Evolutionary conservation across 176 grass and related monocot species (phyloP).

Genomic region (Bolboschoenus planiculmis): DNA sequence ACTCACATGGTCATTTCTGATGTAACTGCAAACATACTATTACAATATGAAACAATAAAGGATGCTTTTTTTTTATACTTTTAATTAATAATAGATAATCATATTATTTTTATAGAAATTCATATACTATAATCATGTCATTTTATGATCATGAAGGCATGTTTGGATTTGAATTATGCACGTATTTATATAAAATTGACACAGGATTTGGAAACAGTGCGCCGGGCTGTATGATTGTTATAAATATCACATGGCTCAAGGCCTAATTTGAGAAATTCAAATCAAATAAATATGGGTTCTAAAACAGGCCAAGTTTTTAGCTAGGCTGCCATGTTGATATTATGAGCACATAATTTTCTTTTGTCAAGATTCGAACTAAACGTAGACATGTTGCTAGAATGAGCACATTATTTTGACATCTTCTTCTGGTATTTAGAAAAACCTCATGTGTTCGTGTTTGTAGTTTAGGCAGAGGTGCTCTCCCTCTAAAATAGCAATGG

Average conservation of each 20-base stretch:
- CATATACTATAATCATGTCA: not conserved
- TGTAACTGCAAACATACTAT: not conserved
- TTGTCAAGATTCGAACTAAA: not conserved
- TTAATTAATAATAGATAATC: too few species aligned
- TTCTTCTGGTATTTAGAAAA: not conserved
- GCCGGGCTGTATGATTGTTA: not conserved
- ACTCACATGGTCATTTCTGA: not conserved
- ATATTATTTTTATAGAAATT: too few species aligned
- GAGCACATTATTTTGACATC: constrained; percentile 24
- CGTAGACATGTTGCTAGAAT: not conserved
- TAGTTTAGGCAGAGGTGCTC: not conserved
- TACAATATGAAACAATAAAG: too few species aligned
- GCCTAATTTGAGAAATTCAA: not conserved
- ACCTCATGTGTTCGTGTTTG: too few species aligned
- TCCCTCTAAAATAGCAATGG: not conserved
- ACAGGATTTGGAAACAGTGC: too few species aligned
- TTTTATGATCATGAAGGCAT: not conserved
- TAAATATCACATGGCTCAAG: not conserved
- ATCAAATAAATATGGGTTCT: not conserved
- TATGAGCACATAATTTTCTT: not conserved
- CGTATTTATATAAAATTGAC: too few species aligned
- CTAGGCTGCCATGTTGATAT: not conserved
- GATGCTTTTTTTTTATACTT: too few species aligned
- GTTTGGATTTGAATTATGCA: not conserved
- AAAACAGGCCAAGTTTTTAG: not conserved